Base-by-base conservation (phyloP, 768 basidiomycete genomes). In the Suillus occidentalis region DNA sequence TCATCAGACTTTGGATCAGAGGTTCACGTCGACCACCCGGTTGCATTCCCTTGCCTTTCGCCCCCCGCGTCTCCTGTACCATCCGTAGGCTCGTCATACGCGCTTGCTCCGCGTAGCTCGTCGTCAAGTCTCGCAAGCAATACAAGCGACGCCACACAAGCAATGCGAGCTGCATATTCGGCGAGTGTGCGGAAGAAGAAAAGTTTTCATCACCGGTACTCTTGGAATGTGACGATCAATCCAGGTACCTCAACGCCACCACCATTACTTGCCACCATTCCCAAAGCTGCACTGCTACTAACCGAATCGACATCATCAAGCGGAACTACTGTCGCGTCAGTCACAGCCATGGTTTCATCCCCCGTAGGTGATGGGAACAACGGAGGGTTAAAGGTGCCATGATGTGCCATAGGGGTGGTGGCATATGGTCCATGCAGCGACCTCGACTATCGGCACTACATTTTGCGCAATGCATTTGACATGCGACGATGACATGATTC, bases 181-280 rank as follows among this genome's bases (percentile, higher is more conserved):
- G 76, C 69, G 0, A 71, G 76, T 39, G 67, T 74, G 13, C 76
- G 76, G 68, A 78, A 77, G 57, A 77, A 77, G 63, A 72, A 68
- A 53, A 78, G 77, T 60, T 76, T 76, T 53, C 68, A 70, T 36
- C 71, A 55, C 42, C 71, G 76, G 42, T 61, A 68, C 16, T 77
- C 76, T 37, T 77, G 75, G 74, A 73, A 68, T 52, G 66, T 67
- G 5, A 69, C 77, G n/a, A 45, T 56, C 50, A 71, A 69, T 28
- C 70, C 75, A 4, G 58, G 63, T 47, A 68, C 72, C n/a, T 73
- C 71, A 5, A 62, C 61, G 10, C 55, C 60, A 1, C 57, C 25
- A 13, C 57, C 57, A 42, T 40, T 28, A 40, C 25, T 62, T 25
- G 5, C 66, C 3, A 53, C 64, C 10, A 55, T 69, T 43, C 72